These are phyloP conservation scores for Beverwykella pulmonaria DNA, from an alignment of 495 filamentous ascomycete genomes.

Conservation along the genomic window DNA sequence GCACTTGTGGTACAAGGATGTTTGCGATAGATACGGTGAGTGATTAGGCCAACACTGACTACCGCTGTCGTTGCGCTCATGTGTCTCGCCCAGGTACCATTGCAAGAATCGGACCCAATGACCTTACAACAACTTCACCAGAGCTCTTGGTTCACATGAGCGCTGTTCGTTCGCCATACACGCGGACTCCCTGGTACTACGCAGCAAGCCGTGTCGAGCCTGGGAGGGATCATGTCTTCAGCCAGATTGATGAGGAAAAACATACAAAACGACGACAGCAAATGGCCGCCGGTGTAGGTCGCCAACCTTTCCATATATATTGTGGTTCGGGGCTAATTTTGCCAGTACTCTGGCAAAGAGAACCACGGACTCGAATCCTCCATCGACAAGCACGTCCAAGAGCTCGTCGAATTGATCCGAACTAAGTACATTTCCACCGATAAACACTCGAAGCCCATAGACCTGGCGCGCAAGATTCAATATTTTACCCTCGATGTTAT, in stretches of 20 bases:
- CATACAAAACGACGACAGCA: conserved; percentile 37
- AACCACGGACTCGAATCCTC: conserved; percentile 33
- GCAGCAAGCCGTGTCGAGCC: conserved; percentile 33
- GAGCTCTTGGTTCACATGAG: conserved; percentile 40
- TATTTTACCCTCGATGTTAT: conserved; percentile 55
- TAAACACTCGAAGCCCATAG: conserved; percentile 42
- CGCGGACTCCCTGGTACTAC: conserved; percentile 41
- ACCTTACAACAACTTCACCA: conserved; percentile 42
- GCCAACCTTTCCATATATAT: not conserved
- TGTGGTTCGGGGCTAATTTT: not conserved
- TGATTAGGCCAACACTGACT: not conserved
- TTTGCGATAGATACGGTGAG: conserved; percentile 13
- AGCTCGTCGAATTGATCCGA: conserved; percentile 37
- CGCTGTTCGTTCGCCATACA: conserved; percentile 37
- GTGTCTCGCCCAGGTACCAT: conserved; percentile 44
- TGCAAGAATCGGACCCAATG: conserved; percentile 41
- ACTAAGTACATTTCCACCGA: conserved; percentile 42
- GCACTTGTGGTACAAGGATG: conserved; percentile 7
- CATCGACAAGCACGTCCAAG: conserved; percentile 36
- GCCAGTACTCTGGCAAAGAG: conserved; percentile 39
- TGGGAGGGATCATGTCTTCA: conserved; percentile 40
- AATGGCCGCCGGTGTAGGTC: conserved; percentile 35
- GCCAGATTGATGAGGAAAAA: conserved; percentile 33
- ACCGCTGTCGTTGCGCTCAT: not conserved
- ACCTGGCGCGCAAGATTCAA: conserved; percentile 48